phyloP scores from a whole-genome alignment of 2,329 filamentous ascomycete species.

The Colletotrichum eleusines region DNA sequence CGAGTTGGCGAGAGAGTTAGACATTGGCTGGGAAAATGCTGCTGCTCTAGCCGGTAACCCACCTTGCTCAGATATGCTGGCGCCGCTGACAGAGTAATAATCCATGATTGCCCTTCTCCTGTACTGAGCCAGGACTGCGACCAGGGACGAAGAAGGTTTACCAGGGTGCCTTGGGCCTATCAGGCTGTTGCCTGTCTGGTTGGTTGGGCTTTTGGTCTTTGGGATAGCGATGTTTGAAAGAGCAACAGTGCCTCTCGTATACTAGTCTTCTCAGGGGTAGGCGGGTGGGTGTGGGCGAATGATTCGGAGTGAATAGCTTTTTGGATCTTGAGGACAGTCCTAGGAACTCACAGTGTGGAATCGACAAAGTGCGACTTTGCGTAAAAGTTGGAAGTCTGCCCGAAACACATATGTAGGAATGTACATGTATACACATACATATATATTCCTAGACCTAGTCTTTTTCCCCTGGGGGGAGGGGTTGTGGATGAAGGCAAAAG shows the following conservation, averaged over 20 bases:
- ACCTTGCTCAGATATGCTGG: conserved; percentile 28
- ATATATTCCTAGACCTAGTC: neutral
- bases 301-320: no score
- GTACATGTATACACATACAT: neutral
- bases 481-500: neutral
- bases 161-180: conserved; percentile 2
- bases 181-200: conserved; percentile 1
- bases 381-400: neutral
- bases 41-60: conserved; percentile 17
- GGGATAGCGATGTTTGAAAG: neutral
- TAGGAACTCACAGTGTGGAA: neutral
- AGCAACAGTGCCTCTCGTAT: neutral
- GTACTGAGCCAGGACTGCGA: neutral
- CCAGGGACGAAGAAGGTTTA: conserved; percentile 17
- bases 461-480: neutral
- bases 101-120: conserved; percentile 15
- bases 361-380: neutral
- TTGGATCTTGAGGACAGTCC: neutral
- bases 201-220: neutral
- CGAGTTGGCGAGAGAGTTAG: neutral
- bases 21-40: neutral
- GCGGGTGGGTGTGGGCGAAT: no score
- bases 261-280: neutral
- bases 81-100: neutral
- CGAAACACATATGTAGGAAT: no score